phyloP scores from a whole-genome alignment of 345 rosid species.

The Raphanus raphanistrum region DNA sequence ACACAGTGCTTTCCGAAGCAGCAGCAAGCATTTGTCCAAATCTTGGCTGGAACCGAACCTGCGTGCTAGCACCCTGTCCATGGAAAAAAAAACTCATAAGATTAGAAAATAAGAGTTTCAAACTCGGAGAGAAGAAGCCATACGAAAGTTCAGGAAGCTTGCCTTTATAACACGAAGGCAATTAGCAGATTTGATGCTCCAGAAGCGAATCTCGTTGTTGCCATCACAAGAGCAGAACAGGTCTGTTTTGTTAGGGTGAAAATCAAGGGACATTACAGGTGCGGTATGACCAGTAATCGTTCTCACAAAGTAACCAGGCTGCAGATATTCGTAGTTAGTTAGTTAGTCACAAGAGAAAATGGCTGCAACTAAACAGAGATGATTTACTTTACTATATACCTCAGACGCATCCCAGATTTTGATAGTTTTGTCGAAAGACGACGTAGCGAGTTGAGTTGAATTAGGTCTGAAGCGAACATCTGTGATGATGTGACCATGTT shows the following conservation, averaged over 20 bases:
- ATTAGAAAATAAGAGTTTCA: constrained; percentile 20
- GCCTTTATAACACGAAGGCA: constrained; percentile 59
- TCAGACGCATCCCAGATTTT: constrained; percentile 86
- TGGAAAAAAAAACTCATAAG: constrained; percentile 1
- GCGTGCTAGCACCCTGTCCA: constrained; percentile 71
- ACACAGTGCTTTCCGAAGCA: constrained; percentile 70
- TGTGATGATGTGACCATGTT: constrained; percentile 71
- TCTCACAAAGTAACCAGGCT: constrained; percentile 62
- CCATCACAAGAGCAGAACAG: constrained; percentile 87
- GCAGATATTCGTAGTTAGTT: constrained; percentile 38
- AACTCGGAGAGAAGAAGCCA: constrained; percentile 13
- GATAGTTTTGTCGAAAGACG: constrained; percentile 80
- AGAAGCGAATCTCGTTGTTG: constrained; percentile 81
- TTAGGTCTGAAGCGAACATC: constrained; percentile 93
- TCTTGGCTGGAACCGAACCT: constrained; percentile 90
- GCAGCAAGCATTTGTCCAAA: constrained; percentile 77
- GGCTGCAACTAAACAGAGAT: constrained; percentile 10
- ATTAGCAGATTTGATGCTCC: constrained; percentile 63
- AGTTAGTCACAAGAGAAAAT: constrained; percentile 13
- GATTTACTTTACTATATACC: constrained; percentile 51
- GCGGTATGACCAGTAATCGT: constrained; percentile 61
- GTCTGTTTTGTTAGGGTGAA: constrained; percentile 87
- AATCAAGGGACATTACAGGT: constrained; percentile 81
- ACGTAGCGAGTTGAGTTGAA: constrained; percentile 86
- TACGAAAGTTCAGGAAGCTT: constrained; percentile 36